Base-by-base conservation (phyloP, 768 basidiomycete species). In the Macrolepiota dolichaula region DNA sequence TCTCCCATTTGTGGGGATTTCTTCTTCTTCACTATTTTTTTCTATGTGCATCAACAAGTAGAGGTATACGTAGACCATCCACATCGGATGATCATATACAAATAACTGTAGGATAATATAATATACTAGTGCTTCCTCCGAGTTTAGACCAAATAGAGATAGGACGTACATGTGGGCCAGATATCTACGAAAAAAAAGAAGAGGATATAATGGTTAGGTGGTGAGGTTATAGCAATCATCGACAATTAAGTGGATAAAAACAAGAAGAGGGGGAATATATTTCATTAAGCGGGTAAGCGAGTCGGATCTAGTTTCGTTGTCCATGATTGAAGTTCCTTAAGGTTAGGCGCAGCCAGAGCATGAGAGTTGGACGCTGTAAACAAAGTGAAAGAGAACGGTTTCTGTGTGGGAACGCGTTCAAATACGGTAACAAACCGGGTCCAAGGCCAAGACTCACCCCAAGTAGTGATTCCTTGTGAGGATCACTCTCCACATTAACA, bases 311-410 rank as follows among this genome's bases (percentile, higher is more conserved):
- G 77, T 72, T 91, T 93, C 62, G 81, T 77, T 67, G 84, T 88
- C 95, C 95, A 97, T 69, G 87, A 83, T 62, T 86, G 86, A 61
- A 94, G 79, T 68, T 97, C 95, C 76, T 92, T 96, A 61, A 79
- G 74, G 68, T 80, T 92, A 2, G 88, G 84, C 36, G 94, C 93
- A 9, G 91, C 88, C 10, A 97, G 81, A 38, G 92, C 92, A 75
- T 95, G 89, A 25, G 94, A 95, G 72, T 97, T 96, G 7, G 92
- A 91, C 12, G 92, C 81, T 1, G 95, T 95, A 74, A 96, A 96
- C 35, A 97, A 81, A 12, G 92, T 94, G 74, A 97, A 96, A 13
- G 88, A 89, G 72, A 87, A 89, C 36, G 81, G 85, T 81, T 88
- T 92, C 94, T 95, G 70, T 17, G 19, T 37, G 27, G 22, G 11